These are phyloP conservation scores for Ogataea pilisensis DNA, from an alignment of 805 yeast genomes.

Conservation along the genomic window DNA sequence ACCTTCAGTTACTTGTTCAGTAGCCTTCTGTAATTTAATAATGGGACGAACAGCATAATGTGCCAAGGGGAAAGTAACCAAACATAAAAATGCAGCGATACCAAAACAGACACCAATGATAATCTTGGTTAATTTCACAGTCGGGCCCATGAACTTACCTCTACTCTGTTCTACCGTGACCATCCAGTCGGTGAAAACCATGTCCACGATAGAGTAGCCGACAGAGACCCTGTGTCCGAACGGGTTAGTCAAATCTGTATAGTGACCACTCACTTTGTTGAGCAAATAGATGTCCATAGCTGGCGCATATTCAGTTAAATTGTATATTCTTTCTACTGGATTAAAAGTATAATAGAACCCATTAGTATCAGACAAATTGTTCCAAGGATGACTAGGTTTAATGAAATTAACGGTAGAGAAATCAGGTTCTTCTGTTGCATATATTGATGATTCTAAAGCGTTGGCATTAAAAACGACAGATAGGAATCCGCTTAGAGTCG, in stretches of 20 bases:
- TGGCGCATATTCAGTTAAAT: conserved; percentile 18
- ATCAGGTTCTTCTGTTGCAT: conserved; percentile 40
- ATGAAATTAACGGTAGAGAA: conserved; percentile 26
- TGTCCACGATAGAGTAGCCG: conserved; percentile 49
- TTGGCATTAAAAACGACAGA: conserved; percentile 53
- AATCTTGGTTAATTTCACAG: conserved; percentile 55
- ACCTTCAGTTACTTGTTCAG: conserved; percentile 60
- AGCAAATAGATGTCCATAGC: conserved; percentile 19
- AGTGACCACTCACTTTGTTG: conserved; percentile 36
- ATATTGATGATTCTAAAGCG: conserved; percentile 35
- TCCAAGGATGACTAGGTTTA: conserved; percentile 18
- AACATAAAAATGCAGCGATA: conserved; percentile 66
- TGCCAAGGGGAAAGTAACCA: conserved; percentile 78
- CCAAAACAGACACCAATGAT: conserved; percentile 77
- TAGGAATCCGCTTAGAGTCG: conserved; percentile 65
- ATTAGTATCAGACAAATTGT: conserved; percentile 23
- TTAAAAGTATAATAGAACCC: conserved; percentile 42
- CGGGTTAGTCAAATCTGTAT: conserved; percentile 35
- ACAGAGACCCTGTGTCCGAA: conserved; percentile 43
- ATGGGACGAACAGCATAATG: conserved; percentile 85
- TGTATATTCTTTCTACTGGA: conserved; percentile 23
- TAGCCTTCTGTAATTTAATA: conserved; percentile 71
- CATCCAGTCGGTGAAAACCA: conserved; percentile 57
- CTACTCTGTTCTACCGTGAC: conserved; percentile 65
- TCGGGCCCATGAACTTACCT: conserved; percentile 57